Evolutionary conservation across 2,329 filamentous ascomycete species (phyloP), one percentile per base, ranked within the genome.

Genomic region (Trichoderma sp.): DNA sequence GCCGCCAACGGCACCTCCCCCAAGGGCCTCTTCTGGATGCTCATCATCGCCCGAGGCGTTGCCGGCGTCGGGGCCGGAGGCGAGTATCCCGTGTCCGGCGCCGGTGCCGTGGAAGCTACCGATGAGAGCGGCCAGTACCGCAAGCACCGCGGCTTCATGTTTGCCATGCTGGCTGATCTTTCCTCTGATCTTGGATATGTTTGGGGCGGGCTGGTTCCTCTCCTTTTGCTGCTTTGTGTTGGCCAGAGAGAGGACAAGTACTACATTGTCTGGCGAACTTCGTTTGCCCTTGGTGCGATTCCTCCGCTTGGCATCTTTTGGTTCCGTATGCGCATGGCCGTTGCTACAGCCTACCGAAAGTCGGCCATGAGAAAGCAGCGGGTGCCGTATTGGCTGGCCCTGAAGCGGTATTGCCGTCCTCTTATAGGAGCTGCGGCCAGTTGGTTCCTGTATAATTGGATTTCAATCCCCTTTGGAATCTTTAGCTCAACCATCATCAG

Each of bases 381-480:
- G 7, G 77, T 79, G 1, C 86, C 86, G 0, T 88, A 88, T 76
- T 76, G 77, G 75, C 80, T 88, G 8, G 83, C 82, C 0, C 63
- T 86, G 24, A 84, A 82, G 73, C 80, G 82, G 36, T 86, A 88
- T 73, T 87, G 83, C 80, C 81, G 83, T 4, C 83, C 84, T 0
- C 77, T 88, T 57, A 75, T 87, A 4, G 86, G 86, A 15, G 82
- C 83, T 7, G 82, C 85, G 2, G 73, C 82, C 1, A 82, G 84
- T 11, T 88, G 86, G 86, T 88, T 88, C 76, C 77, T 83, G 30
- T 84, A 89, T 76, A 86, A 89, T 75, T 89, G 84, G 76, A 84
- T 88, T 53, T 84, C 84, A 0, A 85, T 86, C 67, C 86, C 87
- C 0, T 88, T 88, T 73, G 86, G 86, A 9, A 82, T 89, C 32